Conservation (phyloP, 2,329 filamentous ascomycete species). For the Dactylellina cionopaga region DNA sequence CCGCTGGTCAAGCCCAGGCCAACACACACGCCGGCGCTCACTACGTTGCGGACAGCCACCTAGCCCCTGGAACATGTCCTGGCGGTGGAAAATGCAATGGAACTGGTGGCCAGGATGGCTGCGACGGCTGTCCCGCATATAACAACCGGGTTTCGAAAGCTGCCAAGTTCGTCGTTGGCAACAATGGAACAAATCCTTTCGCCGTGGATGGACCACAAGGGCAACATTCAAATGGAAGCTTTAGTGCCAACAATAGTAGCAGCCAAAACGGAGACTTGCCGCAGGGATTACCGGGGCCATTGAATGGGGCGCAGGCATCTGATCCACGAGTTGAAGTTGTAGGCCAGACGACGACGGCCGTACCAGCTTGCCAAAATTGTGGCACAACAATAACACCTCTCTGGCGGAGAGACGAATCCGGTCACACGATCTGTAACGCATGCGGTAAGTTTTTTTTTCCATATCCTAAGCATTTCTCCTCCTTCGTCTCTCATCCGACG, state of each 20-base stretch:
- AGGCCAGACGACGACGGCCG: slow-evolving; percentile 68
- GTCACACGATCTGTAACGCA: slow-evolving; percentile 97
- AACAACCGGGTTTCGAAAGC: slow-evolving; percentile 96
- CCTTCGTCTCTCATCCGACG: not conserved
- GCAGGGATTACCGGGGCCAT: slow-evolving; percentile 53
- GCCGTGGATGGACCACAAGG: slow-evolving; percentile 60
- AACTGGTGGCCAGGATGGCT: slow-evolving; percentile 92
- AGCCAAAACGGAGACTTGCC: slow-evolving; percentile 60
- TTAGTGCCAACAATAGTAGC: slow-evolving; percentile 56
- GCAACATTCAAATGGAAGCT: slow-evolving; percentile 57
- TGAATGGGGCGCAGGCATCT: slow-evolving; percentile 39
- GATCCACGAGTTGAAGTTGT: slow-evolving; percentile 53
- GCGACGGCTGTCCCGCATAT: slow-evolving; percentile 93
- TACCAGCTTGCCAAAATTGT: slow-evolving; percentile 96
- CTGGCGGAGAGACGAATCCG: slow-evolving; percentile 92
- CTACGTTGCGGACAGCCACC: slow-evolving; percentile 80
- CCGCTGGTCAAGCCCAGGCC: slow-evolving; percentile 59
- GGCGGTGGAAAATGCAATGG: slow-evolving; percentile 95
- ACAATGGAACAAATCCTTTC: slow-evolving; percentile 43
- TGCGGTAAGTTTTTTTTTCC: slow-evolving; percentile 74
- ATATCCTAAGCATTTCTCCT: not conserved
- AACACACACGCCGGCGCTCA: slow-evolving; percentile 67
- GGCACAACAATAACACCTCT: slow-evolving; percentile 94
- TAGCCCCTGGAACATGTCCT: slow-evolving; percentile 85
- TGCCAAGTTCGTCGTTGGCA: slow-evolving; percentile 73